Evolutionary conservation across 1,284 basidiomycete genomes (phyloP).

Genomic region (Meira nashicola): DNA sequence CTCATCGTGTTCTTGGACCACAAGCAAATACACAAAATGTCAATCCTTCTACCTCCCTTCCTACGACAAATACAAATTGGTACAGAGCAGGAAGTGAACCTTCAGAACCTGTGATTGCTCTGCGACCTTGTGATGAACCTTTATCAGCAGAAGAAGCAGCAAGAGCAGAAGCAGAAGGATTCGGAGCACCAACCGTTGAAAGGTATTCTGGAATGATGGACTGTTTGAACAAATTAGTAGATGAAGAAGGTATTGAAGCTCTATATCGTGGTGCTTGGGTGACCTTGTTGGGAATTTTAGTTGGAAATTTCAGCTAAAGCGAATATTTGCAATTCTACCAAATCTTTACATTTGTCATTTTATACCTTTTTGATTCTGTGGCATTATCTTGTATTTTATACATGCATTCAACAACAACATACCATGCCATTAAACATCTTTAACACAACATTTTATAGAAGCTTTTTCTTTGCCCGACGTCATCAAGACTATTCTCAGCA

Average conservation of each 20-base stretch:
- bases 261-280: constrained; percentile 45
- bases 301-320: constrained; percentile 3
- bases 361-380: too few species aligned
- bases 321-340: too few species aligned
- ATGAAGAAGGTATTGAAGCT: constrained; percentile 49
- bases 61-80: constrained; percentile 2
- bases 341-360: too few species aligned
- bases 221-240: constrained; percentile 48
- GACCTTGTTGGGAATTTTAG: constrained; percentile 26
- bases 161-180: constrained; percentile 37
- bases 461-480: too few species aligned
- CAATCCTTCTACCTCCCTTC: not conserved
- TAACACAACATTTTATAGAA: too few species aligned
- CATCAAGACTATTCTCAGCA: too few species aligned
- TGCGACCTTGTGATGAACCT: constrained; percentile 44
- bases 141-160: constrained; percentile 18
- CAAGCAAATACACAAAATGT: constrained; percentile 5
- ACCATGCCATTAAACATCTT: too few species aligned
- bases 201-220: constrained; percentile 42
- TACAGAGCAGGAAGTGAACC: constrained; percentile 19
- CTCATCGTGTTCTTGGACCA: not conserved
- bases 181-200: constrained; percentile 44
- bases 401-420: too few species aligned
- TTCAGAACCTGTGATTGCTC: constrained; percentile 48
- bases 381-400: too few species aligned